These are phyloP conservation scores for Leishmania braziliensis DNA, from an alignment of 208 protist species.

Conservation along the genomic window DNA sequence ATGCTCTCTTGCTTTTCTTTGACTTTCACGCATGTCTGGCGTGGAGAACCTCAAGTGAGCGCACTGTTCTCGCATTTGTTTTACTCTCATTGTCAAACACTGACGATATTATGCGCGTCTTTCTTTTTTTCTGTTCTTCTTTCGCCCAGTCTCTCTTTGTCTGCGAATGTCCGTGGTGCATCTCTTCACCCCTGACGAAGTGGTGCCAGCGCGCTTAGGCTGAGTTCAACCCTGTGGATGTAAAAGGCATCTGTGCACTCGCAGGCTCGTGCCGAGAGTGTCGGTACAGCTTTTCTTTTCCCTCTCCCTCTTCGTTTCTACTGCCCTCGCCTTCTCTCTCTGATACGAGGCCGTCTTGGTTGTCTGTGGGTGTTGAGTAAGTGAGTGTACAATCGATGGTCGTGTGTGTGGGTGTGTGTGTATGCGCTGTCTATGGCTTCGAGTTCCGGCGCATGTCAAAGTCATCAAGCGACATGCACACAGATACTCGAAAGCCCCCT, in stretches of 20 bases:
- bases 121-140: too few relatives aligned
- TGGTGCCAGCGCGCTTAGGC: neutral
- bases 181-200: neutral
- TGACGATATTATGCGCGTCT: too few relatives aligned
- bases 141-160: too few relatives aligned
- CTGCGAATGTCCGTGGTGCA: neutral
- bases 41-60: too few relatives aligned
- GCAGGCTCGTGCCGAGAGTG: neutral
- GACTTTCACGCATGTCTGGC: neutral
- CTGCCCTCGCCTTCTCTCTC: neutral
- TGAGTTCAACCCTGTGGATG: too few relatives aligned
- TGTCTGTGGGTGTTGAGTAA: neutral
- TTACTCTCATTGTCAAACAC: too few relatives aligned
- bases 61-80: too few relatives aligned
- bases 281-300: neutral
- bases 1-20: neutral
- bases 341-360: neutral
- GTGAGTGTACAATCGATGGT: neutral
- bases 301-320: neutral
- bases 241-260: neutral
- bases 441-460: neutral
- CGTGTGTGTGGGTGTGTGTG: neutral
- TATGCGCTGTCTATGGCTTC: neutral
- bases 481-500: neutral
- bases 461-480: neutral